Evolutionary conservation across 441 rosid genomes (phyloP).

Genomic region (Pelargonium myrrhifolium): DNA sequence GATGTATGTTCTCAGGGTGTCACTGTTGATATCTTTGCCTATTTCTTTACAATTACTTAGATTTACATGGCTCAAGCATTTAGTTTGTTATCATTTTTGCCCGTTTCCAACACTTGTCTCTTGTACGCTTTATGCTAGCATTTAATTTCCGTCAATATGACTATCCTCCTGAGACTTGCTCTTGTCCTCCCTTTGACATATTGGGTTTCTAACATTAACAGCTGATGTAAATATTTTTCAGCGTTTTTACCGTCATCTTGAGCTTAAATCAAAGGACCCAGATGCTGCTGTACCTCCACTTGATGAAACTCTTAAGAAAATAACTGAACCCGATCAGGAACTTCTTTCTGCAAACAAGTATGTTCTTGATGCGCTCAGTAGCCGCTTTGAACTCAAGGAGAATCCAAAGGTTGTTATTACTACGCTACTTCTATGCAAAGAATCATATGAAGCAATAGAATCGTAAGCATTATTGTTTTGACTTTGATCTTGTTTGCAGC

Average conservation of each 20-base stretch:
- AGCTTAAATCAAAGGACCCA: slow-evolving; percentile 60
- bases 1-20: not conserved
- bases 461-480: slow-evolving; percentile 6
- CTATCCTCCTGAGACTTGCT: not conserved
- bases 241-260: slow-evolving; percentile 74
- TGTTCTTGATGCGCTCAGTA: slow-evolving; percentile 37
- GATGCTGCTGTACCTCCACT: slow-evolving; percentile 77
- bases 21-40: no score
- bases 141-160: not conserved
- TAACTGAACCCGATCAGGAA: slow-evolving; percentile 61
- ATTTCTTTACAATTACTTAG: not conserved
- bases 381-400: slow-evolving; percentile 65
- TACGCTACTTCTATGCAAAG: not conserved
- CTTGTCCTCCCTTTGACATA: not conserved
- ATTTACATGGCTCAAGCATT: not conserved
- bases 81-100: not conserved
- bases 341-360: slow-evolving; percentile 43
- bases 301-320: slow-evolving; percentile 63
- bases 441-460: slow-evolving; percentile 11
- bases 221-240: slow-evolving; percentile 26
- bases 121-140: not conserved
- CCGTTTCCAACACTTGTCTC: not conserved
- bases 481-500: slow-evolving; percentile 35
- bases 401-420: slow-evolving; percentile 58
- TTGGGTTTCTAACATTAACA: slow-evolving; percentile 19